Evolutionary conservation across 805 yeast species (phyloP), one percentile per base, ranked within the genome.

Genomic region (Yarrowia sp.): DNA sequence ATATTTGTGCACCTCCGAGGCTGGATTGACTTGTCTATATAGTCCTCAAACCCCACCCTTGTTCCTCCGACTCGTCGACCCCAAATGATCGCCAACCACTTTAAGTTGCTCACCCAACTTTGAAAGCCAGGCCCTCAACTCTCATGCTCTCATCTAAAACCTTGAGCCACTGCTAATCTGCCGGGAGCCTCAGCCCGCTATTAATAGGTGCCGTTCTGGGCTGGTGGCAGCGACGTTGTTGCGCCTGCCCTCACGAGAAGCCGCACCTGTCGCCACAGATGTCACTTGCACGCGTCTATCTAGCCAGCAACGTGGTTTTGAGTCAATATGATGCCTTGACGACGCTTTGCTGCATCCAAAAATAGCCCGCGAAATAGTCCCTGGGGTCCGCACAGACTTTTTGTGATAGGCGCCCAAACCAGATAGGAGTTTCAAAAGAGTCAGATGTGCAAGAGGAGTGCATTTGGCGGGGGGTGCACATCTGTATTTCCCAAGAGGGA

Each of bases 311-410:
- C n/a, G n/a, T n/a, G n/a, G n/a, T n/a, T n/a, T 22, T 22, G 48
- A 41, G 30, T 24, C 28, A 21, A 21, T 24, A 44, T 44, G 49
- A 10, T 46, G 52, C 52, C 52, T 46, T 46, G 52, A 46, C 35
- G 36, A 46, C 22, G 24, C 36, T 46, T 26, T 28, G 35, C 36
- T 46, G 52, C 52, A 46, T 28, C 52, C 52, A 46, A 46, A 46
- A 46, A 46, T 46, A 46, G 24, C 35, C 49, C 48, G 30, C 24
- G 21, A 36, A 38, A 17, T 19, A 38, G 43, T 38, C 43, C 43
- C 43, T 19, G 43, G 24, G 24, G 16, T 7, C 24, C 19, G 3
- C 11, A 1, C 46, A 41, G 35, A 43, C 48, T 43, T 43, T n/a
- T 33, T 43, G 32, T 14, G 48, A 41, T 41, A 41, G 48, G 48